These are phyloP conservation scores for Pugionium cornutum DNA, from an alignment of 345 rosid species.

Conservation along the genomic window DNA sequence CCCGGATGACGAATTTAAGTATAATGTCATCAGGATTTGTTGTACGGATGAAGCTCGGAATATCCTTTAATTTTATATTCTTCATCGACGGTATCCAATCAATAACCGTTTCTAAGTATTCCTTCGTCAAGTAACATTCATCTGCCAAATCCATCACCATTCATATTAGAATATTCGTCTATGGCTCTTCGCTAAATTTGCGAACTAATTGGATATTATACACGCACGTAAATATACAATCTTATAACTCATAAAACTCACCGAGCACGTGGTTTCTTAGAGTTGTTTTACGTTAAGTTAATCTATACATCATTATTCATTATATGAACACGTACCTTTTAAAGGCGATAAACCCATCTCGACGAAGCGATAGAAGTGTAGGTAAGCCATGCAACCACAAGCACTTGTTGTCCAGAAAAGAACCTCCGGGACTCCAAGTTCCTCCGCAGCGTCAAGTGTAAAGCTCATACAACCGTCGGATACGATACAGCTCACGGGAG, in stretches of 20 bases:
- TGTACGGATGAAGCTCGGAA: constrained; percentile 42
- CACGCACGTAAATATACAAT: too few relatives aligned
- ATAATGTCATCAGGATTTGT: constrained; percentile 39
- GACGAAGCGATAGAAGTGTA: constrained; percentile 30
- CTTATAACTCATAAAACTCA: too few relatives aligned
- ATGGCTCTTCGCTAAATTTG: background rate
- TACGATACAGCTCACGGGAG: constrained; percentile 38
- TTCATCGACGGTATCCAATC: constrained; percentile 46
- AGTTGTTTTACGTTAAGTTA: background rate
- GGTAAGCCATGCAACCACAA: constrained; percentile 26
- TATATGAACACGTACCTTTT: constrained; percentile 29
- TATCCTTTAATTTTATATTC: constrained; percentile 33
- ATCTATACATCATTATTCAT: background rate
- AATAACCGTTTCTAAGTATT: constrained; percentile 31
- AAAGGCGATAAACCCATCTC: constrained; percentile 29
- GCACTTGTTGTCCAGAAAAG: constrained; percentile 33
- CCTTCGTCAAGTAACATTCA: constrained; percentile 21
- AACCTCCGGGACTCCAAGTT: constrained; percentile 36
- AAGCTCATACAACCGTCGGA: constrained; percentile 38
- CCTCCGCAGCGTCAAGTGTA: constrained; percentile 40
- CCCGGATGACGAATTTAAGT: constrained; percentile 13
- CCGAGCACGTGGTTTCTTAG: background rate
- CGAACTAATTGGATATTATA: too few relatives aligned
- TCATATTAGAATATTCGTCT: background rate
- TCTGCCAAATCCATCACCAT: constrained; percentile 21